Percentiles rank a stretch among this genome's conserved stretches.
Conservation (phyloP, 345 rosid species). For the Barbarea vulgaris region DNA sequence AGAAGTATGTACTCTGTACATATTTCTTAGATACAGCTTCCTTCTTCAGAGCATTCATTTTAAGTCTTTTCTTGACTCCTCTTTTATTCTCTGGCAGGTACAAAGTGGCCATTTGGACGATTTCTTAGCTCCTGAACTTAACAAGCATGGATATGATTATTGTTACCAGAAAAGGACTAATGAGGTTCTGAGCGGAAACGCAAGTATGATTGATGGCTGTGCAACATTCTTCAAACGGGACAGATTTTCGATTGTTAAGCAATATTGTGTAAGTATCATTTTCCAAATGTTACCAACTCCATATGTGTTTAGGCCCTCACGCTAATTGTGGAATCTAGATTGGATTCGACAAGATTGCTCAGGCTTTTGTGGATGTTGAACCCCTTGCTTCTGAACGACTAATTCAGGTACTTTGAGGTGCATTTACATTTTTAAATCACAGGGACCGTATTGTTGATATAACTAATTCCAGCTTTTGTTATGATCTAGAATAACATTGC, state of each 20-base stretch:
- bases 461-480: neutral
- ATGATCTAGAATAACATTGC: conserved; percentile 65
- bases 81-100: neutral
- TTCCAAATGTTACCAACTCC: neutral
- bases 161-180: neutral
- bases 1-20: neutral
- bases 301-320: neutral
- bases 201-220: neutral
- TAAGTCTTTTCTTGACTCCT: neutral
- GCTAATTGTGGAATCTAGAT: neutral
- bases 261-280: neutral
- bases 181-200: neutral
- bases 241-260: neutral
- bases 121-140: neutral
- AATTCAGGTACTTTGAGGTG: neutral
- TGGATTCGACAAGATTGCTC: neutral
- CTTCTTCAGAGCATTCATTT: neutral
- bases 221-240: neutral
- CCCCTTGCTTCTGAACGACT: neutral
- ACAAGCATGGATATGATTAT: neutral
- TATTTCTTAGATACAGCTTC: too few relatives aligned
- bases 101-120: neutral
- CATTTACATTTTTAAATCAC: neutral
- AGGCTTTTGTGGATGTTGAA: neutral
- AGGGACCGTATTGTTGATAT: neutral